Percentiles rank a stretch among this genome's conserved stretches.
These are phyloP conservation scores for Aspergillus sp. DNA, from an alignment of 2,329 filamentous ascomycete species.

Conservation along the genomic window DNA sequence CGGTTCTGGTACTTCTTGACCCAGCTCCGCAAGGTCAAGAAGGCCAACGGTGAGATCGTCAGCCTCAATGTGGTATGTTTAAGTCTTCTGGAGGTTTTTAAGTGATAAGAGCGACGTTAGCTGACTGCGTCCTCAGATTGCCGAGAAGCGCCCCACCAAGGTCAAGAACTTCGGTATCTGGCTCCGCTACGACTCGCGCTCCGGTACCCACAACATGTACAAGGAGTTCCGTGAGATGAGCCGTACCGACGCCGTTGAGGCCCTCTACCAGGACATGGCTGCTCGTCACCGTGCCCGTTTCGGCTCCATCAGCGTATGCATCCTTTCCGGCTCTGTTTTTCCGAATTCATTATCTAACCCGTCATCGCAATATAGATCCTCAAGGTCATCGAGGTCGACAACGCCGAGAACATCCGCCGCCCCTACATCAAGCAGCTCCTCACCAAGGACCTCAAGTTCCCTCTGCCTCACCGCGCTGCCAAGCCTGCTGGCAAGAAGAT, in stretches of 20 bases:
- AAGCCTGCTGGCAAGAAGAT: slow-evolving; percentile 80
- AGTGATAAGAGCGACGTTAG: slow-evolving; percentile 7
- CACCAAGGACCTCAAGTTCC: slow-evolving; percentile 93
- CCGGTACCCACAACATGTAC: slow-evolving; percentile 99
- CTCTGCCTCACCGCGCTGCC: slow-evolving; percentile 90
- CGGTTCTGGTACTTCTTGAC: slow-evolving; percentile 99
- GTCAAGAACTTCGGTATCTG: slow-evolving; percentile 99
- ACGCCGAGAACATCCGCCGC: slow-evolving; percentile 88
- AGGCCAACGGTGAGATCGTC: slow-evolving; percentile 99
- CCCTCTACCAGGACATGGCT: slow-evolving; percentile 99
- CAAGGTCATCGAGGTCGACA: slow-evolving; percentile 95
- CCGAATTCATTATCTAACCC: background rate
- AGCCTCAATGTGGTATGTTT: slow-evolving; percentile 82
- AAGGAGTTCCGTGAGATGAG: slow-evolving; percentile 99
- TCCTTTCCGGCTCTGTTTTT: background rate
- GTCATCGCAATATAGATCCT: slow-evolving; percentile 63
- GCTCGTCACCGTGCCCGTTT: slow-evolving; percentile 97
- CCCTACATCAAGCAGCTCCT: slow-evolving; percentile 99
- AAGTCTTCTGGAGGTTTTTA: background rate
- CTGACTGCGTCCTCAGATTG: slow-evolving; percentile 55
- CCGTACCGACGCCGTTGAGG: slow-evolving; percentile 87
- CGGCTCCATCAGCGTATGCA: slow-evolving; percentile 93
- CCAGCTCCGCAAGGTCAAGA: slow-evolving; percentile 99
- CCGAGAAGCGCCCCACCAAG: slow-evolving; percentile 98
- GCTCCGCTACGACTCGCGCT: slow-evolving; percentile 99